phyloP scores from a whole-genome alignment of 1,284 basidiomycete species.

The Rhodotorula sp. region DNA sequence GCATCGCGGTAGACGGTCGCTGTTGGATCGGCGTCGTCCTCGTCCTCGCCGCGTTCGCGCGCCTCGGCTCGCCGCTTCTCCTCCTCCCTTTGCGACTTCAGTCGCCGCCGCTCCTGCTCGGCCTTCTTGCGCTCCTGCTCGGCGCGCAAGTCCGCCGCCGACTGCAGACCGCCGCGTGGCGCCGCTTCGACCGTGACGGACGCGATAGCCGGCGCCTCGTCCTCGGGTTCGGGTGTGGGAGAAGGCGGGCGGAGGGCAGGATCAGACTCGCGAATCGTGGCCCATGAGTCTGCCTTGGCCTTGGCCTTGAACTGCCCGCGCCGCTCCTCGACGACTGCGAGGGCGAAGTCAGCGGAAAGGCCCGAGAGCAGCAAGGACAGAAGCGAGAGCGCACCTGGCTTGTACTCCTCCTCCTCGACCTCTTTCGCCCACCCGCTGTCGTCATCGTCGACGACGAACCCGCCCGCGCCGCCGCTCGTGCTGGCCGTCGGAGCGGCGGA shows the following conservation, averaged over 20 bases:
- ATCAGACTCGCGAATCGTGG: constrained; percentile 34
- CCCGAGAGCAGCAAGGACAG: neutral
- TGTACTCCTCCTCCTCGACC: constrained; percentile 51
- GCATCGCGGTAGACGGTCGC: constrained; percentile 94
- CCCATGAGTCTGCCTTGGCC: constrained; percentile 25
- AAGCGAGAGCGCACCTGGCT: constrained; percentile 50
- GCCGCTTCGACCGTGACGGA: constrained; percentile 28
- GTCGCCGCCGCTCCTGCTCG: constrained; percentile 49
- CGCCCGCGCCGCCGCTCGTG: constrained; percentile 37
- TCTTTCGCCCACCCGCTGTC: constrained; percentile 42
- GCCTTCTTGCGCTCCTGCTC: constrained; percentile 53
- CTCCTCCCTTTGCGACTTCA: constrained; percentile 54
- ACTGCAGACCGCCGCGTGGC: constrained; percentile 70
- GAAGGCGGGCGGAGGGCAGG: constrained; percentile 5
- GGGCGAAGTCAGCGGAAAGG: neutral
- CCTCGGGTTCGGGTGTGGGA: constrained; percentile 34
- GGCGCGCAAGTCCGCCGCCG: constrained; percentile 57
- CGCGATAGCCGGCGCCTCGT: constrained; percentile 44
- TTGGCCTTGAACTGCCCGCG: constrained; percentile 40
- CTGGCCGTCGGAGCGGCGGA: constrained; percentile 1
- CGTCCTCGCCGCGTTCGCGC: constrained; percentile 40
- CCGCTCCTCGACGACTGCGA: constrained; percentile 35
- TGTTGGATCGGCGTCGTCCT: constrained; percentile 61
- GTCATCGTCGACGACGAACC: constrained; percentile 53
- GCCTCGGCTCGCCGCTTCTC: constrained; percentile 47